Conservation (phyloP, 75 land plant species). For the Sequoia sempervirens region DNA sequence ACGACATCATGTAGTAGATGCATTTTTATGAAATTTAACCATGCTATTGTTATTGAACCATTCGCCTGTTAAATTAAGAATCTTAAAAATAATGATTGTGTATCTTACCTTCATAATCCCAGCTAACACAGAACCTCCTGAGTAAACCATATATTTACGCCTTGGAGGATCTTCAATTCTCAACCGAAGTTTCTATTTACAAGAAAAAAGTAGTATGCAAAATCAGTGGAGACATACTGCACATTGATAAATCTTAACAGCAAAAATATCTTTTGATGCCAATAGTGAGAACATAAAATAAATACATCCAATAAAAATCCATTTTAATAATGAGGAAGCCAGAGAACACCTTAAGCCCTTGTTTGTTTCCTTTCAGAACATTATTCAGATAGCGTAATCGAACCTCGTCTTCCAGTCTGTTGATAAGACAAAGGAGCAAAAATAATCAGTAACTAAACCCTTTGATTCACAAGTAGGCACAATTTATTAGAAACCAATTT, state of each 20-base stretch:
- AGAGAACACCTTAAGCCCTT: conserved; percentile 40
- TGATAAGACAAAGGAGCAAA: neutral
- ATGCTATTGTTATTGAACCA: neutral
- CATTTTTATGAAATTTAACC: too few species aligned
- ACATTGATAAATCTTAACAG: neutral
- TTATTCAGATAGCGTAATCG: conserved; percentile 40
- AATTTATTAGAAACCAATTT: neutral
- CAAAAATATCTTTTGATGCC: neutral
- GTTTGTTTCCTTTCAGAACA: conserved; percentile 52
- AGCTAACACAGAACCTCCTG: conserved; percentile 56
- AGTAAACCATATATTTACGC: conserved; percentile 54
- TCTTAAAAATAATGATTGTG: neutral
- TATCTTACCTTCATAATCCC: conserved; percentile 52
- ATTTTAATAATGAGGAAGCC: neutral
- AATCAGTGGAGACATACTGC: neutral
- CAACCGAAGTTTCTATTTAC: conserved; percentile 40
- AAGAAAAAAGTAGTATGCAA: conserved; percentile 2
- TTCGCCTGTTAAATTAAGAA: neutral
- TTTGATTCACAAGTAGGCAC: neutral
- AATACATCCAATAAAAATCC: neutral
- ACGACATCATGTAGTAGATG: too few species aligned
- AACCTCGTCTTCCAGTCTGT: conserved; percentile 51
- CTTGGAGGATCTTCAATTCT: conserved; percentile 59
- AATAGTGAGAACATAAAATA: neutral
- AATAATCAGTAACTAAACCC: neutral